phyloP scores from a whole-genome alignment of 2,329 filamentous ascomycete genomes.

The Cladobotryum protrusum region DNA sequence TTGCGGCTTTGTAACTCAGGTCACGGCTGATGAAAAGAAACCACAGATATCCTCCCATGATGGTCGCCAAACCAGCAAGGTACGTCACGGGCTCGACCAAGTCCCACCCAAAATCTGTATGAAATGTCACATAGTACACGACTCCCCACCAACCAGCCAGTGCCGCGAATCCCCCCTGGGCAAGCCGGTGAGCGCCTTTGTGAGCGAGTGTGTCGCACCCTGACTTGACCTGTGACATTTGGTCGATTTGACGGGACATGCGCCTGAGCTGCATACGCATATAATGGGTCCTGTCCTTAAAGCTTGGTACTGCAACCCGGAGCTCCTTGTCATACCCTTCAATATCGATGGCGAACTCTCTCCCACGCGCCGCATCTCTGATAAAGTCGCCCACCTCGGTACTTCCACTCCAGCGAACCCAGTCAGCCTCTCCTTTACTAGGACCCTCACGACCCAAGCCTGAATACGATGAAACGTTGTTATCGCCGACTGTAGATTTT shows the following conservation, averaged over 20 bases:
- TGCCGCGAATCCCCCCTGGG: constrained; percentile 69
- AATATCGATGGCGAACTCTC: constrained; percentile 79
- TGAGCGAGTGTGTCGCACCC: constrained; percentile 77
- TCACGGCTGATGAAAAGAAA: constrained; percentile 90
- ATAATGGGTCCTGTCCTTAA: constrained; percentile 86
- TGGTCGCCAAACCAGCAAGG: constrained; percentile 74
- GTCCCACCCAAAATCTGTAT: constrained; percentile 80
- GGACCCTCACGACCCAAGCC: constrained; percentile 59
- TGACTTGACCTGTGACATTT: constrained; percentile 66
- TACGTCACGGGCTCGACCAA: constrained; percentile 89
- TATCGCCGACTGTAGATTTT: constrained; percentile 25
- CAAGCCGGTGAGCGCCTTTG: constrained; percentile 68
- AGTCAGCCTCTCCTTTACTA: constrained; percentile 40
- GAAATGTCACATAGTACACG: constrained; percentile 67
- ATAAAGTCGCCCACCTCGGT: constrained; percentile 95
- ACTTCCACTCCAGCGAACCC: constrained; percentile 81
- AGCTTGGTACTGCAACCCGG: constrained; percentile 75
- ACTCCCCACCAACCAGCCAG: constrained; percentile 74
- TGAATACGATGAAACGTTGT: constrained; percentile 61
- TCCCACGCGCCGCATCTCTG: constrained; percentile 74
- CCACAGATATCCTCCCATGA: constrained; percentile 90
- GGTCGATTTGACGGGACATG: constrained; percentile 60
- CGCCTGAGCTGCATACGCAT: constrained; percentile 70
- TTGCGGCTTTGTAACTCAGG: constrained; percentile 76
- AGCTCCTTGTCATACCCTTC: constrained; percentile 62